Evolutionary conservation across 129 eudicot genomes (phyloP).

Genomic region (Artemisia tridentata): DNA sequence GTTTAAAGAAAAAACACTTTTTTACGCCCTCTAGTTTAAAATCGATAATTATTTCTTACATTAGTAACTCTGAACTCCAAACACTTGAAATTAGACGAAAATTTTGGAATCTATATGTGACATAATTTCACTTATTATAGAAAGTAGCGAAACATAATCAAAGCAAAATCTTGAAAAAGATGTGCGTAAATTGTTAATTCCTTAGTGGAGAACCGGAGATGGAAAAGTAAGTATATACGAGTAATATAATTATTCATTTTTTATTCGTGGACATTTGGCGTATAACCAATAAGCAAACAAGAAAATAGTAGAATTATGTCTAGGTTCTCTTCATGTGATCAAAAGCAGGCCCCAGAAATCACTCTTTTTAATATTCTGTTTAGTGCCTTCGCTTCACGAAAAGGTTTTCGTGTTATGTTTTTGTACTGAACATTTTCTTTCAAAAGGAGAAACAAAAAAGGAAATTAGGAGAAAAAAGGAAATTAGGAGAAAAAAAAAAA

Average conservation of each 20-base stretch:
- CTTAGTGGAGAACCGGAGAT: slow-evolving; percentile 17
- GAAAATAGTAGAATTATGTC: slow-evolving; percentile 7
- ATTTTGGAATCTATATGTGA: too few species aligned
- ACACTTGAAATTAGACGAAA: too few species aligned
- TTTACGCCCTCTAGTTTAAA: too few species aligned
- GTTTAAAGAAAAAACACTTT: too few species aligned
- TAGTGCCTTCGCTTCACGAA: slow-evolving; percentile 7
- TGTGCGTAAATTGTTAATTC: slow-evolving; percentile 14
- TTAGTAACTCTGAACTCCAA: too few species aligned
- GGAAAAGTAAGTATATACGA: slow-evolving; percentile 9
- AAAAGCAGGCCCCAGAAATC: slow-evolving; percentile 28
- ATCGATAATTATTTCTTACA: too few species aligned
- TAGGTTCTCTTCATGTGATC: slow-evolving; percentile 40
- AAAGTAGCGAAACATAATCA: too few species aligned
- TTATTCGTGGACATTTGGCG: slow-evolving; percentile 7
- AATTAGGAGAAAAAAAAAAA: too few species aligned
- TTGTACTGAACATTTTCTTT: too few species aligned
- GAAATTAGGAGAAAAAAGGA: too few species aligned
- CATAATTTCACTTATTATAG: too few species aligned
- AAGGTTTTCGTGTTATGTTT: background rate
- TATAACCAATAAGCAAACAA: slow-evolving; percentile 20
- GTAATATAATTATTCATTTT: background rate
- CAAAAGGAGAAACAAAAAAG: too few species aligned
- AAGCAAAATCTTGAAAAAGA: background rate
- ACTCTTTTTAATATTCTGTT: slow-evolving; percentile 5